Conservation (phyloP, 2,329 filamentous ascomycete species). For the Dothidotthia symphoricarpi region DNA sequence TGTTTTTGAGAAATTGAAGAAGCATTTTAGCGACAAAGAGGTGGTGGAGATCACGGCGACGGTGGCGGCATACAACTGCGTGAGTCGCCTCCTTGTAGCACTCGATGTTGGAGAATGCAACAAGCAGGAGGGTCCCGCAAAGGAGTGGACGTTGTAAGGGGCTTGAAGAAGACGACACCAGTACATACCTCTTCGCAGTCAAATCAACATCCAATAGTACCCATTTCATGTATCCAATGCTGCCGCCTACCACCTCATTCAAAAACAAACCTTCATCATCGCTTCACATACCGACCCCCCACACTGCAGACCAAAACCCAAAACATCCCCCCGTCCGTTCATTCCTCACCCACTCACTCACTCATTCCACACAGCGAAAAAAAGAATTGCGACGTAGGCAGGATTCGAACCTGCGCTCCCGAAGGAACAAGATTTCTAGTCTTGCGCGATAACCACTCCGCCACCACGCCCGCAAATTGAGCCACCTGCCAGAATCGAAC, state of each 20-base stretch:
- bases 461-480: slow-evolving; percentile 29
- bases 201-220: no score
- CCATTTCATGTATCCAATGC: neutral
- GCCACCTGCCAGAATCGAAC: slow-evolving; percentile 12
- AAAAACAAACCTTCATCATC: no score
- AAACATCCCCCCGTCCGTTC: no score
- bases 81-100: slow-evolving; percentile 79
- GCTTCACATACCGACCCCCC: no score
- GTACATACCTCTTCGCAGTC: no score
- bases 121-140: slow-evolving; percentile 18
- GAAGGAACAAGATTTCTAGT: slow-evolving; percentile 44
- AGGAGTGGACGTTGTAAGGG: slow-evolving; percentile 6
- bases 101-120: slow-evolving; percentile 61
- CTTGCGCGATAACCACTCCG: slow-evolving; percentile 44
- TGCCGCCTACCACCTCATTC: neutral
- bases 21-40: slow-evolving; percentile 65
- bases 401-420: slow-evolving; percentile 43
- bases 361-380: no score
- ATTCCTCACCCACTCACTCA: no score
- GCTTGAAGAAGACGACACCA: no score
- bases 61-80: slow-evolving; percentile 79
- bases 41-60: slow-evolving; percentile 80
- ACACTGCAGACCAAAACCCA: no score
- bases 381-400: slow-evolving; percentile 35
- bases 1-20: slow-evolving; percentile 64